Evolutionary conservation across 768 basidiomycete genomes (phyloP).

Genomic region (Pisolithus marmoratus): DNA sequence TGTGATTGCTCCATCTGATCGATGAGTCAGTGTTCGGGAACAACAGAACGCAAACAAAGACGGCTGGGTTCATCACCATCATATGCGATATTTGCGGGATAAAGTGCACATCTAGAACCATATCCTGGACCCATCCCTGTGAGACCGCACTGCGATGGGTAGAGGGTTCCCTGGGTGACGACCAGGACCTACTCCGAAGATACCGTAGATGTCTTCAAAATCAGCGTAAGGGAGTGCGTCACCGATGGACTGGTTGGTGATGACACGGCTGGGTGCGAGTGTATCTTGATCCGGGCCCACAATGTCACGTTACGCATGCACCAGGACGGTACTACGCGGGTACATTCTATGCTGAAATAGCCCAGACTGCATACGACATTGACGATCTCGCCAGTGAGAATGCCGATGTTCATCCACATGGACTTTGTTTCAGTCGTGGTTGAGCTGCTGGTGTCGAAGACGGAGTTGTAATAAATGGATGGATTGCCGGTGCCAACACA

Average conservation of each 20-base stretch:
- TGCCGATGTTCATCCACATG: constrained; percentile 16
- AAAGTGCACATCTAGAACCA: constrained; percentile 18
- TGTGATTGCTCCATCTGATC: constrained; percentile 20
- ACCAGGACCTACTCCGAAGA: constrained; percentile 23
- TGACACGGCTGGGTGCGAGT: constrained; percentile 17
- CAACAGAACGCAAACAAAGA: no score
- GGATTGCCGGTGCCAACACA: constrained; percentile 23
- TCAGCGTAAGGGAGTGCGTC: constrained; percentile 8
- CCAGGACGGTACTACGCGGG: not conserved
- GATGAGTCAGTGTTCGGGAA: not conserved
- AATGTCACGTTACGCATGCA: not conserved
- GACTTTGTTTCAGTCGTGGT: constrained; percentile 23
- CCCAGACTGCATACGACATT: constrained; percentile 7
- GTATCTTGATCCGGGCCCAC: constrained; percentile 23
- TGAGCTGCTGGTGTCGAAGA: constrained; percentile 29
- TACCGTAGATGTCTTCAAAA: constrained; percentile 21
- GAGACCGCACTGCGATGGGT: constrained; percentile 20
- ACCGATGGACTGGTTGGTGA: constrained; percentile 26
- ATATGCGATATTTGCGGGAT: constrained; percentile 13
- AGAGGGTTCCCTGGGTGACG: constrained; percentile 10
- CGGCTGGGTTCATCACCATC: constrained; percentile 10
- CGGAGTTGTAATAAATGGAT: constrained; percentile 21
- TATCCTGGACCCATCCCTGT: constrained; percentile 11
- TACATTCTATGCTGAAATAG: constrained; percentile 32
- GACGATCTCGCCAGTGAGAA: constrained; percentile 18